Evolutionary conservation across 2,329 filamentous ascomycete species (phyloP).

Genomic region (Penicillium rolfsii): DNA sequence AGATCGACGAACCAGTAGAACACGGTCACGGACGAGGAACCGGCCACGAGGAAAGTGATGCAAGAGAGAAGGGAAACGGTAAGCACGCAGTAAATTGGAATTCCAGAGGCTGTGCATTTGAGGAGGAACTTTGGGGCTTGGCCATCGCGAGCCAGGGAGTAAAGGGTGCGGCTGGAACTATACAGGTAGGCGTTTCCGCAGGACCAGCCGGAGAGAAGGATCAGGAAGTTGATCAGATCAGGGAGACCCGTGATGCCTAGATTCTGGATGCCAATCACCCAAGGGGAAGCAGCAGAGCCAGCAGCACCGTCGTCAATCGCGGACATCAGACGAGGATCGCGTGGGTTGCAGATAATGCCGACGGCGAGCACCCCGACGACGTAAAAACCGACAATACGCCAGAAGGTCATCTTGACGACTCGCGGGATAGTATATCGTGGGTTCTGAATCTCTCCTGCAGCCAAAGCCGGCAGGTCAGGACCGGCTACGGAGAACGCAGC

Average conservation of each 20-base stretch:
- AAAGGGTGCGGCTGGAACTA: conserved; percentile 56
- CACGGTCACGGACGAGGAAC: conserved; percentile 64
- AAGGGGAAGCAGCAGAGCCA: conserved; percentile 70
- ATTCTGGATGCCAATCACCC: conserved; percentile 71
- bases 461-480: conserved; percentile 62
- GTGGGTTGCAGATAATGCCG: conserved; percentile 68
- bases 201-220: conserved; percentile 72
- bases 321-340: conserved; percentile 61
- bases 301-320: conserved; percentile 61
- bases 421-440: conserved; percentile 70
- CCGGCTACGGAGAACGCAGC: conserved; percentile 67
- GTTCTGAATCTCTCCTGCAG: conserved; percentile 69
- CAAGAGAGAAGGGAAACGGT: conserved; percentile 67
- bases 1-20: conserved; percentile 72
- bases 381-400: conserved; percentile 75
- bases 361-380: conserved; percentile 72
- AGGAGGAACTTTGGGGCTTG: conserved; percentile 60
- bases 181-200: conserved; percentile 69
- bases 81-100: conserved; percentile 71
- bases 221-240: conserved; percentile 72
- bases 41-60: conserved; percentile 72
- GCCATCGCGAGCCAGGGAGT: conserved; percentile 50
- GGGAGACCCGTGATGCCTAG: conserved; percentile 69
- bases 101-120: conserved; percentile 62
- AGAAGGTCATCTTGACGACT: conserved; percentile 76